Evolutionary conservation across 2,329 filamentous ascomycete genomes (phyloP).

Genomic region (Ophioceras dolichostomum): DNA sequence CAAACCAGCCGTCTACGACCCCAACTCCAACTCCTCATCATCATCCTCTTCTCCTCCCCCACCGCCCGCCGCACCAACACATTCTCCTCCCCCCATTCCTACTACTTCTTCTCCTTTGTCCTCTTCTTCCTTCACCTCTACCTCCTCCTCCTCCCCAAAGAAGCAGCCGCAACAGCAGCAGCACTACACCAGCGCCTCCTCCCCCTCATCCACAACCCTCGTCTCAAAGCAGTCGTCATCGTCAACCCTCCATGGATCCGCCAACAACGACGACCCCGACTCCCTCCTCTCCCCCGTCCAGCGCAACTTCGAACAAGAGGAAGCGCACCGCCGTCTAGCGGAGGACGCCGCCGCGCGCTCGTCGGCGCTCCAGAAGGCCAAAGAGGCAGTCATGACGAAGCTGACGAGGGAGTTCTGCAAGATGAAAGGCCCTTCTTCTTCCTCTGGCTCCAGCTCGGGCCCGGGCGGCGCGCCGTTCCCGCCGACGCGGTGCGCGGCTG

Average conservation of each 20-base stretch:
- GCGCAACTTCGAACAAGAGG: slow-evolving; percentile 44
- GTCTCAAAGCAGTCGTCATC: slow-evolving; percentile 7
- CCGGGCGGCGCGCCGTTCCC: slow-evolving; percentile 3
- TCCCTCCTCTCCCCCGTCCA: slow-evolving; percentile 44
- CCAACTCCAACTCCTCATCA: slow-evolving; percentile 17
- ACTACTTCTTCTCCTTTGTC: too few relatives aligned
- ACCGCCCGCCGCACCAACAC: too few relatives aligned
- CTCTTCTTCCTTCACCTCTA: too few relatives aligned
- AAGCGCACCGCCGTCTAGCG: slow-evolving; percentile 40
- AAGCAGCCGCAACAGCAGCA: neutral
- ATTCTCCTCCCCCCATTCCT: too few relatives aligned
- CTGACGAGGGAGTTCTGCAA: slow-evolving; percentile 37
- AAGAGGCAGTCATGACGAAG: slow-evolving; percentile 47
- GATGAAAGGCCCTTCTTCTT: neutral
- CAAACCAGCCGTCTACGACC: slow-evolving; percentile 45
- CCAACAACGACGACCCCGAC: slow-evolving; percentile 16
- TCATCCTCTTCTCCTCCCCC: slow-evolving; percentile 1
- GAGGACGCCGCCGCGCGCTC: slow-evolving; percentile 43
- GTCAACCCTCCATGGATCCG: slow-evolving; percentile 3
- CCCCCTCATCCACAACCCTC: too few relatives aligned
- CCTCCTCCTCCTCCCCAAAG: slow-evolving; percentile 4
- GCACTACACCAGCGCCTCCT: too few relatives aligned
- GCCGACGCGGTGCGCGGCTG: slow-evolving; percentile 4
- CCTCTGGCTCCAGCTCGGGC: neutral
- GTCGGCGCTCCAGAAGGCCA: slow-evolving; percentile 44